Evolutionary conservation across 2,329 filamentous ascomycete genomes (phyloP), one percentile per base, ranked within the genome.

Genomic region (Diaporthe humulicola): DNA sequence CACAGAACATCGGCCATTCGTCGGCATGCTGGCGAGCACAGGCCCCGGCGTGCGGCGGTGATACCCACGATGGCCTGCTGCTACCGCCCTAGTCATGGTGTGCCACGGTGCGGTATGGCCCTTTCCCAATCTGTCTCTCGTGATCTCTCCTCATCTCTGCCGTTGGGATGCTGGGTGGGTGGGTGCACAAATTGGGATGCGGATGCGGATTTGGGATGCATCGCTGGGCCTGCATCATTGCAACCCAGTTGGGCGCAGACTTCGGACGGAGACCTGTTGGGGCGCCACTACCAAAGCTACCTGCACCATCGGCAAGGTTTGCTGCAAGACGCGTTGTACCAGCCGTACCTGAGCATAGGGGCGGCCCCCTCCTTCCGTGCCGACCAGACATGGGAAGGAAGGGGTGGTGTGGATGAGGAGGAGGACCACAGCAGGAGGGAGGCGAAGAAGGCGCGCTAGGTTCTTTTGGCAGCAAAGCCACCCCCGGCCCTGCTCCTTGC

Each of bases 381-480:
- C 56, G 45, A 66, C 69, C 45, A 72, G 54, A 61, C 38, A 12
- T 60, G 69, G 38, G 52, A 15, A 36, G 52, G 50, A 25, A 48
- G 70, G 38, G 28, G 54, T 42, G 57, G 42, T n/a, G 38, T 42
- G 58, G 28, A n/a, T 54, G 57, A 15, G n/a, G n/a, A n/a, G n/a
- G 36, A 61, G 36, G 19, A 40, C 10, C 12, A 40, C 33, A 60
- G 56, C 52, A 71, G 42, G 40, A 28, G 25, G 12, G 36, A 56
- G 64, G 45, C 42, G 28, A 38, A 28, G 22, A 40, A 52, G 45
- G 64, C 45, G 30, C 61, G 61, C 64, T 54, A 54, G 57, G 57
- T 60, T 45, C 60, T 69, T 71, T 48, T 73, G 66, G 74, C 74
- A 75, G 70, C 57, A 71, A 52, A 75, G 74, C 64, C 64, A 69